Evolutionary conservation across 805 yeast genomes (phyloP), one percentile per base, ranked within the genome.

Genomic region (Maudiozyma bulderi): DNA sequence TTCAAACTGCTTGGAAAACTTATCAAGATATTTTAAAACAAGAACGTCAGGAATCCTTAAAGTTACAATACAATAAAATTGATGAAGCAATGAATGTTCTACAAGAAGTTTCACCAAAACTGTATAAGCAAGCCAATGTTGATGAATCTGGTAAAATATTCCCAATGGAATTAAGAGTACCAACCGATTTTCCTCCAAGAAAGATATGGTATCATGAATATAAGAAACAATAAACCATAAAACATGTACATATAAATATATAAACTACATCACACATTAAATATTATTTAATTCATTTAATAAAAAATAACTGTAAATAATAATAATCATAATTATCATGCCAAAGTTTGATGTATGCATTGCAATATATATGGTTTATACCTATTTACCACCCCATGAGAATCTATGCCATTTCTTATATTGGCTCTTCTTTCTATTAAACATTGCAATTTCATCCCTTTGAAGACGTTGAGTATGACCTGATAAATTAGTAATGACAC

Each of bases 161-260:
- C 65, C 91, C 95, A 5, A 69, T 86, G 57, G 96, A 91, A 60
- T 64, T 87, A 65, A 80, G 93, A 61, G 80, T 86, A 8, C 99
- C 99, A 20, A 84, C 95, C 1, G 91, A 89, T 49, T 86, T 73
- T 52, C 99, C 99, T 11, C 85, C 97, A 15, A 80, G 78, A 59
- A 75, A 53, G 26, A 30, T 48, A 26, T 50, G 53, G 53, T 47
- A 46, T 29, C 44, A 50, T 28, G 49, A 52, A n/a, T 50, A 50
- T 32, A 49, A 44, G 20, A 43, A 46, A 31, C 26, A 13, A 8
- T 8, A 26, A 20, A 20, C 26, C 26, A 20, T 20, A 37, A 13
- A 15, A 39, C 5, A 39, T 39, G 7, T 15, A 39, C 9, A 20
- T 39, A 39, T 39, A 39, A 11, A 35, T 35, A n/a, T 35, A 35